Base-by-base conservation (phyloP, 1,139 yeast species). In the Magnusiomyces magnusii region DNA sequence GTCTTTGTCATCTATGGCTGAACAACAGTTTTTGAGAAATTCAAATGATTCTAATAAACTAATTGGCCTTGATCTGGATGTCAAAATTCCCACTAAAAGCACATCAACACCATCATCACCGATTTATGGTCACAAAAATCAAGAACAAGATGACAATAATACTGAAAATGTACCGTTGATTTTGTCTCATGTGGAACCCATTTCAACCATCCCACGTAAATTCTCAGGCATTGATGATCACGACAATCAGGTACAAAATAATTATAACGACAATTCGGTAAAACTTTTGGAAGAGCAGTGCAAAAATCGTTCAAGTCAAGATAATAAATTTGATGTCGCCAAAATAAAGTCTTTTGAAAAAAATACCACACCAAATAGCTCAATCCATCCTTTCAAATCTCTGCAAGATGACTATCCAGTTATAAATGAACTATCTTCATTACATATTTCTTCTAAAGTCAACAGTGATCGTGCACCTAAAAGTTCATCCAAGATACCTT, bases 151-250 rank as follows among this genome's bases (percentile, higher is more conserved):
- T 31, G 7, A 31, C 13, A 13, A 31, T 31, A 31, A 31, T 13
- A 15, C 47, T 23, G 27, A 7, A 3, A 10, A 21, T 9, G 49
- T 27, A 5, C 47, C 47, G n/a, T 15, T 52, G 24, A 39, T 52
- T 39, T 23, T 52, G 15, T 52, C 55, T 31, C 36, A 41, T 39
- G 55, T 52, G 15, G 17, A 52, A 41, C 55, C 55, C 9, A n/a
- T 52, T 19, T 52, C 55, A 1, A 47, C 55, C 10, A 19, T 28
- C 3, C 55, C 55, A n/a, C n/a, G 49, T 9, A 52, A 41, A 24
- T 17, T 52, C 21, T 5, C n/a, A 3, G 49, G 36, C 7, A 31
- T 7, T 13, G 36, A 31, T 31, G 13, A 31, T 13, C 10, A 7
- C 13, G 36, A 13, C 36, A 31, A n/a, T 41, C 27, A 19, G 24